These are phyloP conservation scores for Heritiera littoralis DNA, from an alignment of 345 rosid species.

Conservation along the genomic window DNA sequence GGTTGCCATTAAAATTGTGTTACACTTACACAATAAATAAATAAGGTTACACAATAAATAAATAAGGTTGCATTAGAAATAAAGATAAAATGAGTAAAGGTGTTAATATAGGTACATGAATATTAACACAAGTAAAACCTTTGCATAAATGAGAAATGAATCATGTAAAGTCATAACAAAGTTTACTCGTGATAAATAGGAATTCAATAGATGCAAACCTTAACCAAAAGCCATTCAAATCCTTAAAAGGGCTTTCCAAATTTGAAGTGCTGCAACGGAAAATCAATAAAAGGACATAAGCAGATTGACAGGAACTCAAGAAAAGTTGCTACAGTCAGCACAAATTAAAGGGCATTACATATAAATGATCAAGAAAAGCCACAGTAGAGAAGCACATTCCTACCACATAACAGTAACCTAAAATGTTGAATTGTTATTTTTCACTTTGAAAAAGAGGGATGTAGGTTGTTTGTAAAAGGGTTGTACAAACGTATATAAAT, in stretches of 20 bases:
- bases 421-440: neutral
- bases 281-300: conserved; percentile 16
- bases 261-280: conserved; percentile 49
- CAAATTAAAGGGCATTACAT: neutral
- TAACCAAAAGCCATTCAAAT: conserved; percentile 36
- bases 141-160: conserved; percentile 1
- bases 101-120: neutral
- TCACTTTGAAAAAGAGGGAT: neutral
- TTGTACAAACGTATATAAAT: neutral
- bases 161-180: neutral
- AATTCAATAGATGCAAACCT: conserved; percentile 42
- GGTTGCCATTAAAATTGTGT: neutral
- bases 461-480: neutral
- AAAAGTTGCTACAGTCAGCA: neutral
- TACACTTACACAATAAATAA: neutral
- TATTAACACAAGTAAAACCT: neutral
- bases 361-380: neutral
- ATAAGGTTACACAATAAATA: neutral
- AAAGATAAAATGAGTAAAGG: neutral
- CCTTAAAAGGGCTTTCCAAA: conserved; percentile 39
- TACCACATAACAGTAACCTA: neutral
- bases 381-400: neutral
- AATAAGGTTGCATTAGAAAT: neutral
- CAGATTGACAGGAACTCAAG: neutral
- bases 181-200: neutral